phyloP scores from a whole-genome alignment of 208 protist species.

The Trypanosoma brucei region DNA sequence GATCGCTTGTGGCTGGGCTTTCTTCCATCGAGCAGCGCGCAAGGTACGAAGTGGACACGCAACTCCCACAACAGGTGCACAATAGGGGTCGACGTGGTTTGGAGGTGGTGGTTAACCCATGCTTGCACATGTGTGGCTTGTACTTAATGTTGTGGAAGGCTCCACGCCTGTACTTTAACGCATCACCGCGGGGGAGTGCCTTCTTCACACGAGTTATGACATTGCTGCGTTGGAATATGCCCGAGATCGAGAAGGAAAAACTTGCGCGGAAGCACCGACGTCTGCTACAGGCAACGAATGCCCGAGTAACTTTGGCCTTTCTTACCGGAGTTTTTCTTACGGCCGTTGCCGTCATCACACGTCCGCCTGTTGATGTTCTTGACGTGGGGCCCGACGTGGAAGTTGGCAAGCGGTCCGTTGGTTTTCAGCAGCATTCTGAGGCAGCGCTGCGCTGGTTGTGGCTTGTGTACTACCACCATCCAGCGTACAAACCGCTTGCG shows the following conservation, averaged over 20 bases:
- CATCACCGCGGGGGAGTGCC: constrained; percentile 55
- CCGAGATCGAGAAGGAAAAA: constrained; percentile 37
- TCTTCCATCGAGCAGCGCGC: constrained; percentile 57
- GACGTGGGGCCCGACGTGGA: constrained; percentile 56
- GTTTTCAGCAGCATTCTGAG: constrained; percentile 65
- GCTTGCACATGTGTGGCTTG: constrained; percentile 45
- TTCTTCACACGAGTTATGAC: constrained; percentile 40
- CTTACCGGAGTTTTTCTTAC: constrained; percentile 39
- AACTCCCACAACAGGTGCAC: constrained; percentile 47
- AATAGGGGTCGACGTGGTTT: constrained; percentile 40
- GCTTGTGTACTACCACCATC: constrained; percentile 85
- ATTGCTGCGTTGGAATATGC: constrained; percentile 36
- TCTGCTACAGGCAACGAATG: constrained; percentile 69
- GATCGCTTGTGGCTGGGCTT: constrained; percentile 45
- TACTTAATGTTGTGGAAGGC: constrained; percentile 77
- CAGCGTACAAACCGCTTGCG: constrained; percentile 38
- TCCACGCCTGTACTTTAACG: constrained; percentile 47
- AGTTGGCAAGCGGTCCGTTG: constrained; percentile 37
- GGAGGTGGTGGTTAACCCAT: constrained; percentile 59
- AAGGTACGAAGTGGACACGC: constrained; percentile 55
- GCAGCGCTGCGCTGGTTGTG: constrained; percentile 67
- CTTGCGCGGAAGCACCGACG: constrained; percentile 62
- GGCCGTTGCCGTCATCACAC: constrained; percentile 37
- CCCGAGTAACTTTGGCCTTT: constrained; percentile 52
- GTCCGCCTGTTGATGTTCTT: constrained; percentile 40